Evolutionary conservation across 805 yeast genomes (phyloP), one percentile per base, ranked within the genome.

Genomic region (Candida gorgasii): DNA sequence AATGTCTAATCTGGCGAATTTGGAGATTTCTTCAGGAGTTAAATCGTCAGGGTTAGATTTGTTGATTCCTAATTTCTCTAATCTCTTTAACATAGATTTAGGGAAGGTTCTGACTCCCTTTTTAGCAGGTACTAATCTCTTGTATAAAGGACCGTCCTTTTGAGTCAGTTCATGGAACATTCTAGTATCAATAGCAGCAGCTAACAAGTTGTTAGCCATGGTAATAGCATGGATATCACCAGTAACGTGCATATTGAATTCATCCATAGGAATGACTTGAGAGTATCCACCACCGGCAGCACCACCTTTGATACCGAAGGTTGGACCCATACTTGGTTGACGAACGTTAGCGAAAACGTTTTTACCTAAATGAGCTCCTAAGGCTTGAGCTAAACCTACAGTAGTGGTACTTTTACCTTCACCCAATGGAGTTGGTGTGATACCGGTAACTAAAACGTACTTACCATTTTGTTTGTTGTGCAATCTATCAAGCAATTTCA

Each of bases 241-340:
- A 39, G 98, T 92, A 52, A 92, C 75, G 63, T 92, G 98, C 87
- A 93, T 80, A 72, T 93, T 92, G 75, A 92, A 92, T 69, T 92
- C 97, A 66, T 92, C 99, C 97, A 92, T 92, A 40, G 98, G 98
- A 55, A 92, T 90, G 35, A 92, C 98, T 69, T 92, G 98, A 2
- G 98, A 79, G 66, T 89, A 92, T 36, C 98, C 98, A 61, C 98
- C 99, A 55, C 99, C 99, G 14, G 98, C 98, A 44, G 99, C 99
- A 65, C 98, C 98, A 59, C 99, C 99, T 71, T 92, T 92, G 56
- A 92, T 89, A 64, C 99, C 99, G 57, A 92, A 92, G 14, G 98
- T 92, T 39, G 99, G 99, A 29, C 98, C 98, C 97, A 92, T 89
- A 8, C 95, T 86, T 20, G 98, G 98, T 65, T 92, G 99, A 65